phyloP scores from a whole-genome alignment of 179 eudicot genomes.

The Sideroxylon spinosum region DNA sequence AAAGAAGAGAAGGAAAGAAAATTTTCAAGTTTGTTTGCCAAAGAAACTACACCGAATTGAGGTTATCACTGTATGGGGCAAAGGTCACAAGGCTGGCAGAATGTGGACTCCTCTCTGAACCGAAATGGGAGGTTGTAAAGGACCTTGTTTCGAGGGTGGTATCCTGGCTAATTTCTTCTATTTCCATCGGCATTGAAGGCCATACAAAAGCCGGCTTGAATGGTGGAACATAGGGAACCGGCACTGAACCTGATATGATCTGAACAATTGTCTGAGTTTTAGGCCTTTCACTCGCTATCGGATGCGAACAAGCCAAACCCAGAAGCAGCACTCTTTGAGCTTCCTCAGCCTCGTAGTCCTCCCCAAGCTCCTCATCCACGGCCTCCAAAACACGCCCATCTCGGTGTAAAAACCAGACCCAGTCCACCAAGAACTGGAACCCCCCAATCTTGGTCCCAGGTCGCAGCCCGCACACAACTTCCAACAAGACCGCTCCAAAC shows the following conservation, averaged over 20 bases:
- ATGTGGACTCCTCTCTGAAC: slow-evolving; percentile 40
- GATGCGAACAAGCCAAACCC: slow-evolving; percentile 79
- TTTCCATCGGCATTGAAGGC: slow-evolving; percentile 47
- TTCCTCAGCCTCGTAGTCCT: slow-evolving; percentile 47
- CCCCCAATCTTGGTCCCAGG: slow-evolving; percentile 54
- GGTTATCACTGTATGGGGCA: slow-evolving; percentile 22
- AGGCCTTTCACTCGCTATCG: slow-evolving; percentile 55
- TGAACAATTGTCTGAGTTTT: slow-evolving; percentile 49
- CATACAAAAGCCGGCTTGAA: slow-evolving; percentile 75
- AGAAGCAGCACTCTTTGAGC: slow-evolving; percentile 55
- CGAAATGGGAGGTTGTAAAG: slow-evolving; percentile 36
- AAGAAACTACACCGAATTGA: slow-evolving; percentile 33
- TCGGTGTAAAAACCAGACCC: slow-evolving; percentile 82
- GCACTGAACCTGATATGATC: slow-evolving; percentile 52
- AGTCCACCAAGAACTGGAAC: slow-evolving; percentile 51
- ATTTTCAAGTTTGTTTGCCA: neutral
- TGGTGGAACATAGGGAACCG: slow-evolving; percentile 51
- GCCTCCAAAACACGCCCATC: slow-evolving; percentile 56
- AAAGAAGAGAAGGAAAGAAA: no score
- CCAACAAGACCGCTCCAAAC: slow-evolving; percentile 67
- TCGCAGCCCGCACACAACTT: slow-evolving; percentile 59
- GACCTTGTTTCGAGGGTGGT: slow-evolving; percentile 35
- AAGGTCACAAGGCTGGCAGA: slow-evolving; percentile 26
- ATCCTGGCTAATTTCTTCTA: slow-evolving; percentile 36
- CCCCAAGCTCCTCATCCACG: slow-evolving; percentile 43